Evolutionary conservation across 192 early-diverging fungal species (phyloP).

Genomic region (Backusella mclennaniae): DNA sequence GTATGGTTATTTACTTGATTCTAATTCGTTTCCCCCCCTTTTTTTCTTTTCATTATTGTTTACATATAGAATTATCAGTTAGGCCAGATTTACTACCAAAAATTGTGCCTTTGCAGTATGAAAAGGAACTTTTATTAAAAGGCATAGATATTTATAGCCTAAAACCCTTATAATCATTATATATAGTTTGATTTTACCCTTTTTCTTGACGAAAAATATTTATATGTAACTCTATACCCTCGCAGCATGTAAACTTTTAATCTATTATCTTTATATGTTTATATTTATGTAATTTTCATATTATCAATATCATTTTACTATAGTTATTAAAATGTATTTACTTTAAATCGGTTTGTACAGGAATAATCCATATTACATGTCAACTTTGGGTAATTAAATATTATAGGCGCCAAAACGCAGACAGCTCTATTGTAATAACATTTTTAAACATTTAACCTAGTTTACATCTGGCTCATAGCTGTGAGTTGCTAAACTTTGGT

Average conservation of each 20-base stretch:
- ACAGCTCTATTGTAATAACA: too few relatives aligned
- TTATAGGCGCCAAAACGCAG: too few relatives aligned
- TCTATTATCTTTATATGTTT: background rate
- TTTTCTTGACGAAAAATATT: background rate
- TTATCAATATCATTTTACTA: too few relatives aligned
- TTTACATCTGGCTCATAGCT: too few relatives aligned
- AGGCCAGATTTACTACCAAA: constrained; percentile 56
- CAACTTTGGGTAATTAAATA: too few relatives aligned
- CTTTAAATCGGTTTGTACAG: too few relatives aligned
- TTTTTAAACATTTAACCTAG: too few relatives aligned
- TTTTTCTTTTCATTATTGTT: background rate
- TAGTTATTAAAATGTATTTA: too few relatives aligned
- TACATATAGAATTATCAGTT: constrained; percentile 74
- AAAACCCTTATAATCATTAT: constrained; percentile 45
- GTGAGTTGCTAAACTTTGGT: too few relatives aligned
- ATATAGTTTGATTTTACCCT: background rate
- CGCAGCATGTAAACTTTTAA: background rate
- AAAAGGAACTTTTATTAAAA: constrained; percentile 54
- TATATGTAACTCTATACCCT: constrained; percentile 1
- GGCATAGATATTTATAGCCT: constrained; percentile 80
- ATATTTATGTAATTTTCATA: background rate
- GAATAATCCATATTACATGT: too few relatives aligned
- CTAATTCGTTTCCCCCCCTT: background rate
- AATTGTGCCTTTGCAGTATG: constrained; percentile 83
- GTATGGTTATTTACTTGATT: background rate